Conservation (phyloP, 148 eudicot species). For the Fagopyrum esculentum region DNA sequence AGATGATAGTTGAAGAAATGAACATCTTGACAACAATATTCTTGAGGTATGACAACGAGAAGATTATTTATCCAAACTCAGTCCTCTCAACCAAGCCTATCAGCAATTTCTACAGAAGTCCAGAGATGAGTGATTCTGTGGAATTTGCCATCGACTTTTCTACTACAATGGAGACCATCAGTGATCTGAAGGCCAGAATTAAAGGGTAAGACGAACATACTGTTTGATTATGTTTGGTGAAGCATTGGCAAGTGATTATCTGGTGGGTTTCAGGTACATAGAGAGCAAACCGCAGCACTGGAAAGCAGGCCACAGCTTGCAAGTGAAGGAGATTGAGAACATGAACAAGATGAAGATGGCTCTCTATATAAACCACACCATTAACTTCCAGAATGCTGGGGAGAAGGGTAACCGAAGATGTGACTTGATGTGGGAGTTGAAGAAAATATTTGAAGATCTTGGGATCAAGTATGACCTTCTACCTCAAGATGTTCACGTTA, state of each 20-base stretch:
- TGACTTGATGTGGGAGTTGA: slow-evolving; percentile 58
- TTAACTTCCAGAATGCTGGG: slow-evolving; percentile 58
- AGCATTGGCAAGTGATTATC: neutral
- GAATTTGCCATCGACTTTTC: slow-evolving; percentile 61
- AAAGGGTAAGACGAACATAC: slow-evolving; percentile 31
- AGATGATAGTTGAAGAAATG: slow-evolving; percentile 94
- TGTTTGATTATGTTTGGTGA: neutral
- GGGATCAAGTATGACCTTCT: slow-evolving; percentile 52
- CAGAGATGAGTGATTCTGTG: slow-evolving; percentile 64
- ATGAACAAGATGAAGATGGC: slow-evolving; percentile 67
- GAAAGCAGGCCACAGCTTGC: slow-evolving; percentile 57
- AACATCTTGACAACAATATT: slow-evolving; percentile 83
- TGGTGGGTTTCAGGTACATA: slow-evolving; percentile 42
- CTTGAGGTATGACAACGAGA: slow-evolving; percentile 66
- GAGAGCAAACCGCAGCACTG: slow-evolving; percentile 83
- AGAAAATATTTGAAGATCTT: slow-evolving; percentile 70
- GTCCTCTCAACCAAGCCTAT: slow-evolving; percentile 71
- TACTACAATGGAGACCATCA: slow-evolving; percentile 62
- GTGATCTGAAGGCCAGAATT: slow-evolving; percentile 49
- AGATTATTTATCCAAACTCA: slow-evolving; percentile 70
- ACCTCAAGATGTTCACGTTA: slow-evolving; percentile 71
- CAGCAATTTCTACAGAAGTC: slow-evolving; percentile 84
- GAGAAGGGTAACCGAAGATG: slow-evolving; percentile 56
- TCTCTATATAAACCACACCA: slow-evolving; percentile 60
- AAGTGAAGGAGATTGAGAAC: slow-evolving; percentile 59